A percentile compares a stretch with the other conserved stretches of the same genome.
These are phyloP conservation scores for Teunomyces funiuensis DNA, from an alignment of 805 yeast species.

Conservation along the genomic window DNA sequence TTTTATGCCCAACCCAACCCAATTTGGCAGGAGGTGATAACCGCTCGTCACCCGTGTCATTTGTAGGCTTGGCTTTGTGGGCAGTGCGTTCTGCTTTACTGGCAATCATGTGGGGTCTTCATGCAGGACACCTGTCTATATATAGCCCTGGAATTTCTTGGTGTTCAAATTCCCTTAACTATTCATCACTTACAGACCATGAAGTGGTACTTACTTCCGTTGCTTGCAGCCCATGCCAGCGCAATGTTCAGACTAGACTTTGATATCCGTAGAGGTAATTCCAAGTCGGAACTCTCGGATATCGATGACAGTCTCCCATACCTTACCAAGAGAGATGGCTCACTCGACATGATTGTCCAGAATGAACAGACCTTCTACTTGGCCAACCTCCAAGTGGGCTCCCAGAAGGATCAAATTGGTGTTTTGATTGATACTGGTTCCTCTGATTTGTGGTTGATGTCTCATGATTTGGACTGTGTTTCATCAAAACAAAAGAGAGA, in stretches of 20 bases:
- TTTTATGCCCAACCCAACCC: no score
- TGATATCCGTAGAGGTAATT: conserved; percentile 19
- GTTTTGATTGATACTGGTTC: conserved; percentile 44
- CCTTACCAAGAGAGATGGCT: conserved; percentile 19
- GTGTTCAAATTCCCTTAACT: background rate
- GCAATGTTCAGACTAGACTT: conserved; percentile 17
- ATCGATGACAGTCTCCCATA: conserved; percentile 11
- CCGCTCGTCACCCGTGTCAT: background rate
- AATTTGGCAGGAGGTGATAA: no score
- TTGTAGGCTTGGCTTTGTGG: background rate
- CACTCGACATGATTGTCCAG: conserved; percentile 16
- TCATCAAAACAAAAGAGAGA: conserved; percentile 6
- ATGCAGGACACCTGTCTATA: background rate
- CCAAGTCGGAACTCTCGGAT: conserved; percentile 7
- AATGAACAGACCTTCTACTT: conserved; percentile 32
- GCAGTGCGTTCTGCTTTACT: background rate
- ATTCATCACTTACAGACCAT: conserved; percentile 3
- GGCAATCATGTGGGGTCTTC: no score
- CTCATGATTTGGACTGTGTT: conserved; percentile 26
- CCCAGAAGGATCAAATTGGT: conserved; percentile 23
- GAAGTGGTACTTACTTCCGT: conserved; percentile 7
- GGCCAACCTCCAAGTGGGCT: conserved; percentile 31
- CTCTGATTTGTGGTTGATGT: conserved; percentile 44
- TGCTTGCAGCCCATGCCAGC: conserved; percentile 8
- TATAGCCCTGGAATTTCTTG: background rate